Percentiles rank a stretch among this genome's conserved stretches.
phyloP scores from a whole-genome alignment of 768 basidiomycete genomes.

The Nevesoporus exiguus region DNA sequence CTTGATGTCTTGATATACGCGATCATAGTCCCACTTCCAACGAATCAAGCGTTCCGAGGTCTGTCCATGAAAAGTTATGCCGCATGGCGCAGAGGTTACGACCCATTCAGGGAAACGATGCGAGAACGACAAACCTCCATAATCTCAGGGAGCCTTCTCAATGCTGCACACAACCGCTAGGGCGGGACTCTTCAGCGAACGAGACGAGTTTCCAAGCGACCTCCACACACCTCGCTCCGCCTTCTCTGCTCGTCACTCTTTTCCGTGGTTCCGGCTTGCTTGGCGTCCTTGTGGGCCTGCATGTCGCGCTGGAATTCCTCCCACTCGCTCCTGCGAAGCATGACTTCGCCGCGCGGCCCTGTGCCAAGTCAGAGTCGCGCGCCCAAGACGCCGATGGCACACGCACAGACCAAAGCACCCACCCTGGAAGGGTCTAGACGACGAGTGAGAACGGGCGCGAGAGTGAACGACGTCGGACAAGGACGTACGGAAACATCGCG shows the following conservation, averaged over 20 bases:
- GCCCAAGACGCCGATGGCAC: neutral
- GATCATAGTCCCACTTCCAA: constrained; percentile 29
- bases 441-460: neutral
- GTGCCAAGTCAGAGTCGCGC: neutral
- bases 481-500: constrained; percentile 21
- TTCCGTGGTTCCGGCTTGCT: neutral
- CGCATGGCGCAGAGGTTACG: neutral
- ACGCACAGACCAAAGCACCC: constrained; percentile 12
- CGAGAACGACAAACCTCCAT: constrained; percentile 17
- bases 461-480: neutral
- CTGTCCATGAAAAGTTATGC: neutral
- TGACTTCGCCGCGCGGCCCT: constrained; percentile 19
- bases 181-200: neutral
- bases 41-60: constrained; percentile 21
- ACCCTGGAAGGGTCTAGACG: neutral
- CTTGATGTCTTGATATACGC: neutral
- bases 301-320: constrained; percentile 4
- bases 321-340: constrained; percentile 23
- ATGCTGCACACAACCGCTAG: constrained; percentile 4
- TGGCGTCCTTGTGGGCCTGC: neutral
- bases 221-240: neutral
- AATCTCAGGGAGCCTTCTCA: constrained; percentile 6
- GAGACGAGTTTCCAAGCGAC: neutral
- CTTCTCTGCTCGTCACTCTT: neutral
- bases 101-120: neutral